phyloP scores from a whole-genome alignment of 2,329 filamentous ascomycete species.

The Fusarium hostae region DNA sequence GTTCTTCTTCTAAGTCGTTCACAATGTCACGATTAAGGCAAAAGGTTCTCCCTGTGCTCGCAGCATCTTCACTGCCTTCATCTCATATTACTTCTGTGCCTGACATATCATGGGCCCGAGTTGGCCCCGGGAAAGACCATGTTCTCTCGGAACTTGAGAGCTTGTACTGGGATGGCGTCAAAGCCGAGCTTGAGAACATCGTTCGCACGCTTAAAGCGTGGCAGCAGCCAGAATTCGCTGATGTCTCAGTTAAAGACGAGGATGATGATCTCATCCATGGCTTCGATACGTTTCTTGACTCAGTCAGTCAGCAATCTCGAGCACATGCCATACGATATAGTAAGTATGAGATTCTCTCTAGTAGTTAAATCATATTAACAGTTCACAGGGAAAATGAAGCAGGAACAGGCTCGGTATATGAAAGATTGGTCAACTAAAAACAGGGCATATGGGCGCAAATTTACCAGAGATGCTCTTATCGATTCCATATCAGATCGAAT shows the following conservation, averaged over 20 bases:
- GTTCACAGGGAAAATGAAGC: conserved; percentile 20
- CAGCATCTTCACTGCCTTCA: conserved; percentile 3
- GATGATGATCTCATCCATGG: conserved; percentile 31
- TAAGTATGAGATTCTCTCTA: neutral
- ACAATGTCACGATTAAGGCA: conserved; percentile 30
- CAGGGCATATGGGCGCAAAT: neutral
- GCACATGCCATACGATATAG: conserved; percentile 38
- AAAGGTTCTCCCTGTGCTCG: conserved; percentile 28
- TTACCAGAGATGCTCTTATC: conserved; percentile 4
- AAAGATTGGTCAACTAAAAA: neutral
- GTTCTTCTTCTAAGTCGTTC: neutral
- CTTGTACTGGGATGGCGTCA: conserved; percentile 39
- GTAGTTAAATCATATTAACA: neutral
- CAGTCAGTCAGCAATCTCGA: conserved; percentile 36
- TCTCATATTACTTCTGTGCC: conserved; percentile 28
- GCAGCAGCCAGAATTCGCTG: conserved; percentile 27
- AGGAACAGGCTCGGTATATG: neutral
- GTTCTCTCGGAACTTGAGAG: conserved; percentile 29
- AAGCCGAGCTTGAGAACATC: conserved; percentile 39
- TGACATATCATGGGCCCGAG: conserved; percentile 25
- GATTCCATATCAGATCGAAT: conserved; percentile 23
- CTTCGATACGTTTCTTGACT: conserved; percentile 39
- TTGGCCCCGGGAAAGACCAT: conserved; percentile 27
- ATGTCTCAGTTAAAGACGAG: conserved; percentile 29
- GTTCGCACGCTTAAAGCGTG: conserved; percentile 36